Evolutionary conservation across 2,329 filamentous ascomycete genomes (phyloP).

Genomic region (Colletotrichum tanaceti): DNA sequence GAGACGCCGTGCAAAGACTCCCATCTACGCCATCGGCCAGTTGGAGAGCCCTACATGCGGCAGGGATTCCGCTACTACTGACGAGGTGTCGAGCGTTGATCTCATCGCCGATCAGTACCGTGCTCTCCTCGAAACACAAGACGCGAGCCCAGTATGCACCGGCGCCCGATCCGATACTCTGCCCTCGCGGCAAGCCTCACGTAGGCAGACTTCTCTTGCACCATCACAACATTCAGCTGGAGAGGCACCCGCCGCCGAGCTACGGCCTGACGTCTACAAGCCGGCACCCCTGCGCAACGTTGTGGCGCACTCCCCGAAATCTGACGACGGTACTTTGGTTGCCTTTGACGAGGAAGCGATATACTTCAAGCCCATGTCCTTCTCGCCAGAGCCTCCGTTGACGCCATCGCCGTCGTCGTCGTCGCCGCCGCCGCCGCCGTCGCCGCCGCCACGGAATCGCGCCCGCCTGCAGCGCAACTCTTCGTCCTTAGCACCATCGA

Average conservation of each 20-base stretch:
- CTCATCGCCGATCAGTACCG: constrained; percentile 64
- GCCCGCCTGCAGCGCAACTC: constrained; percentile 26
- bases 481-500: constrained; percentile 4
- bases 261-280: constrained; percentile 15
- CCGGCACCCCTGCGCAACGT: constrained; percentile 10
- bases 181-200: constrained; percentile 32
- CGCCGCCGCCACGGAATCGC: constrained; percentile 39
- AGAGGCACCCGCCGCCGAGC: constrained; percentile 1
- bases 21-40: constrained; percentile 62
- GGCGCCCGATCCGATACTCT: constrained; percentile 47
- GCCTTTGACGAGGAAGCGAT: constrained; percentile 60
- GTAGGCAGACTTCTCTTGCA: constrained; percentile 4
- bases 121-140: constrained; percentile 57
- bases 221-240: constrained; percentile 5
- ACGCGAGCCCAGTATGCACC: constrained; percentile 49
- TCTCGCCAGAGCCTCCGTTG: constrained; percentile 51
- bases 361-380: constrained; percentile 60
- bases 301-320: constrained; percentile 50
- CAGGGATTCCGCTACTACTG: constrained; percentile 43
- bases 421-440: constrained; percentile 41
- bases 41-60: constrained; percentile 52
- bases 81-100: constrained; percentile 58
- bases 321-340: constrained; percentile 60
- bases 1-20: constrained; percentile 63
- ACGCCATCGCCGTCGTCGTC: constrained; percentile 41